Base-by-base conservation (phyloP, 1,284 basidiomycete genomes). In the Ganoderma multipileum region DNA sequence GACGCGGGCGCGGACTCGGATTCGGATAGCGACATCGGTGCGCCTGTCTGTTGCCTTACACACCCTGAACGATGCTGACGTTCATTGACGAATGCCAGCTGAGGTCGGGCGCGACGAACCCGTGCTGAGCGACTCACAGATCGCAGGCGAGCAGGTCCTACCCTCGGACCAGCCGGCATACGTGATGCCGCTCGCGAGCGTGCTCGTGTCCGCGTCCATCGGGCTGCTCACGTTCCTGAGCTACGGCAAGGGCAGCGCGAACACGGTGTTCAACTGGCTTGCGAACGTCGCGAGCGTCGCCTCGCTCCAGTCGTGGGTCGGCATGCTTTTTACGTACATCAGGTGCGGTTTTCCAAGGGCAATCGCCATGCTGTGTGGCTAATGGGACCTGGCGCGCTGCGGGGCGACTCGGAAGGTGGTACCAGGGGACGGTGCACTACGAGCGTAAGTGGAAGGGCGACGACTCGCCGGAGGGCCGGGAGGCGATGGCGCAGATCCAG, bases 311-410 rank as follows among this genome's bases (percentile, higher is more conserved):
- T 78, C 78, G 5, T 79, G 78, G 78, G 69, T 72, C 1, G 78
- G 74, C 1, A 76, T 79, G 73, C 64, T 79, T 26, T 79, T 73
- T 67, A 79, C 77, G 3, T 79, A 79, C 52, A 78, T 79, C 60
- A 71, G 78, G 74, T 74, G 30, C n/a, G 69, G 55, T 26, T 2
- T 30, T 39, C 18, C 18, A n/a, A n/a, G n/a, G n/a, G n/a, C n/a
- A n/a, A n/a, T n/a, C n/a, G n/a, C n/a, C n/a, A n/a, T n/a, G n/a
- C n/a, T n/a, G n/a, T n/a, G n/a, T n/a, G n/a, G n/a, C n/a, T n/a
- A n/a, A n/a, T n/a, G n/a, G n/a, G n/a, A n/a, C n/a, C n/a, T n/a
- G n/a, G n/a, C n/a, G n/a, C n/a, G n/a, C n/a, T n/a, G n/a, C 42
- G 16, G 14, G 16, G 42, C 9, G 39, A 41, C 2, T 2, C 4